Evolutionary conservation across 371 early-diverging fungal species (phyloP).

Genomic region (Mortierella sp.): DNA sequence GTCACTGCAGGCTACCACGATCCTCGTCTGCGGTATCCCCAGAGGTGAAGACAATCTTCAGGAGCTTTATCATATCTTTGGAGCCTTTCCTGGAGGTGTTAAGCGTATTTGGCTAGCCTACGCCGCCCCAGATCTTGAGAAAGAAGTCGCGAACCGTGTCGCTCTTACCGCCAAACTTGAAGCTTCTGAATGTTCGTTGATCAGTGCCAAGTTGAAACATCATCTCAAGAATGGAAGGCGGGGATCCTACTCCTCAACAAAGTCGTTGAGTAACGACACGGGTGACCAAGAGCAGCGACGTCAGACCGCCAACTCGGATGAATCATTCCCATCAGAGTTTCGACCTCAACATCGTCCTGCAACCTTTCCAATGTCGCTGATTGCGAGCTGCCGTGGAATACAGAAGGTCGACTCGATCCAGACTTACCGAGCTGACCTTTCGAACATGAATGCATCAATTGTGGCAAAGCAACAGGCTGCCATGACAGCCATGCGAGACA

Average conservation of each 20-base stretch:
- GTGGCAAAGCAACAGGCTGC: conserved; percentile 28
- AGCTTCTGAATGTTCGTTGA: conserved; percentile 26
- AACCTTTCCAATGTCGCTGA: conserved; percentile 23
- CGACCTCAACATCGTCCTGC: conserved; percentile 33
- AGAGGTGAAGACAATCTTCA: conserved; percentile 55
- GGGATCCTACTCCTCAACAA: conserved; percentile 13
- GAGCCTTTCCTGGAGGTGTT: conserved; percentile 78
- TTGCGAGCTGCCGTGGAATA: conserved; percentile 29
- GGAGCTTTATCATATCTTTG: conserved; percentile 61
- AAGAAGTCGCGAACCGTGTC: conserved; percentile 65
- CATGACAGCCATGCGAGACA: conserved; percentile 23
- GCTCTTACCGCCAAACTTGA: conserved; percentile 55
- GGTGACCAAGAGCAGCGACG: not conserved
- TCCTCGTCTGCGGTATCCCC: conserved; percentile 73
- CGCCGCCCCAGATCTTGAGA: conserved; percentile 61
- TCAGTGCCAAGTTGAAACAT: conserved; percentile 25
- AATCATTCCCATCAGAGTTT: conserved; percentile 26
- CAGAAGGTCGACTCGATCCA: conserved; percentile 37
- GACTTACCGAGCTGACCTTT: conserved; percentile 30
- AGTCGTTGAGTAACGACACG: conserved; percentile 1
- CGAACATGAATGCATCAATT: conserved; percentile 30
- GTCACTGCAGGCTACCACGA: conserved; percentile 70
- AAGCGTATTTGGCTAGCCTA: conserved; percentile 71
- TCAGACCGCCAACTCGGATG: conserved; percentile 4
- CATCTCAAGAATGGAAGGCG: conserved; percentile 16